Conservation (phyloP, 176 grass and related monocot species). For the Rhynchospora tenuis region DNA sequence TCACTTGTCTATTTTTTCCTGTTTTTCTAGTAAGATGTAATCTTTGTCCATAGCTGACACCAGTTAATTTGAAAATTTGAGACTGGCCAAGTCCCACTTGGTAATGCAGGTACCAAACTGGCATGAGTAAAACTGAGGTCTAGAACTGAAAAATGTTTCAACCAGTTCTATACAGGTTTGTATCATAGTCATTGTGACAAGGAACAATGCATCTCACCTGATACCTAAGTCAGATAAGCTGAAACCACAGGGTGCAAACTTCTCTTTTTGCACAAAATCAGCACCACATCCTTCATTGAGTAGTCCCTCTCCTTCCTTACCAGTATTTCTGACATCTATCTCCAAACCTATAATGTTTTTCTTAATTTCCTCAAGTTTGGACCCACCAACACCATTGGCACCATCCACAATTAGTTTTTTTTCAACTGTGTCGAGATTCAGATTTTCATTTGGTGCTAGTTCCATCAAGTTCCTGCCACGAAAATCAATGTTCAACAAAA, state of each 20-base stretch:
- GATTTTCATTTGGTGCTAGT: conserved; percentile 40
- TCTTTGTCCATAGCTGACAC: neutral
- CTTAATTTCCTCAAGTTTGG: conserved; percentile 64
- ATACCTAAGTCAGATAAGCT: conserved; percentile 41
- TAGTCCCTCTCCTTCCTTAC: conserved; percentile 75
- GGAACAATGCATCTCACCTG: conserved; percentile 33
- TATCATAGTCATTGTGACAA: neutral
- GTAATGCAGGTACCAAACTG: neutral
- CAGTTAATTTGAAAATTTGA: neutral
- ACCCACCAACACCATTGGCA: conserved; percentile 85
- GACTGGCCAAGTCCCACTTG: neutral
- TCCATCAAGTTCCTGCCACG: conserved; percentile 36
- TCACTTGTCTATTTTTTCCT: no score
- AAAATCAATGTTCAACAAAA: neutral
- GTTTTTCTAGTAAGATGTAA: no score
- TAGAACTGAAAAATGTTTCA: neutral
- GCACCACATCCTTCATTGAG: conserved; percentile 88
- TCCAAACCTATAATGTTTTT: conserved; percentile 39
- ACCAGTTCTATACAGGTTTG: neutral
- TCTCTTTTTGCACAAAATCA: conserved; percentile 97
- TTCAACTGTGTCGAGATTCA: conserved; percentile 2
- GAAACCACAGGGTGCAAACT: conserved; percentile 64
- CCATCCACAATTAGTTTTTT: conserved; percentile 75
- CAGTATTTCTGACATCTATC: conserved; percentile 61
- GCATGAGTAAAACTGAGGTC: neutral